Conservation (phyloP, 345 rosid genomes). For the Kandelia obovata region DNA sequence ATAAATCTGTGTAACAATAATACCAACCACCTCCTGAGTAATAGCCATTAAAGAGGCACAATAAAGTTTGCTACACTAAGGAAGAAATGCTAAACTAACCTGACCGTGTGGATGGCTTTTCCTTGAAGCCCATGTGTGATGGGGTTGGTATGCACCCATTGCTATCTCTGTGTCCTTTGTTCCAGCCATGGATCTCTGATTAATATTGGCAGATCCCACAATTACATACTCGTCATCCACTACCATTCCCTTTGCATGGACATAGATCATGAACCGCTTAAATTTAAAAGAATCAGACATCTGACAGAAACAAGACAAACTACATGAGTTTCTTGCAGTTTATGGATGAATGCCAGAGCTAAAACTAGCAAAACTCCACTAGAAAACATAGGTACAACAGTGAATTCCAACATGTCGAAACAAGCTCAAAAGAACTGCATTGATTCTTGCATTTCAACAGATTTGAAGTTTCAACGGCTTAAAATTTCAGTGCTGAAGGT, state of each 20-base stretch:
- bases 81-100: constrained; percentile 39
- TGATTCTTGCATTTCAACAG: background rate
- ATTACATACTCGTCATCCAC: constrained; percentile 88
- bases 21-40: background rate
- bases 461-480: background rate
- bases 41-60: background rate
- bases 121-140: constrained; percentile 57
- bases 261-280: constrained; percentile 82
- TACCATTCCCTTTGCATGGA: constrained; percentile 92
- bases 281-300: constrained; percentile 4
- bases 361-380: background rate
- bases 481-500: constrained; percentile 1
- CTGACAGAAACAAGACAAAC: background rate
- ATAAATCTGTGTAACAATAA: constrained; percentile 45
- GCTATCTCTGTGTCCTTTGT: constrained; percentile 91
- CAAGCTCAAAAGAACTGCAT: background rate
- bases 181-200: constrained; percentile 98
- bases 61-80: background rate
- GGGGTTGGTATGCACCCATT: constrained; percentile 96
- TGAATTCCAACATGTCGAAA: no score
- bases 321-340: constrained; percentile 1
- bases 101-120: constrained; percentile 69
- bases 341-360: background rate
- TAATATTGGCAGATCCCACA: constrained; percentile 89
- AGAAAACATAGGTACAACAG: no score